Evolutionary conservation across 495 filamentous ascomycete genomes (phyloP), one percentile per base, ranked within the genome.

Genomic region (Trichocladium uniseriatum): DNA sequence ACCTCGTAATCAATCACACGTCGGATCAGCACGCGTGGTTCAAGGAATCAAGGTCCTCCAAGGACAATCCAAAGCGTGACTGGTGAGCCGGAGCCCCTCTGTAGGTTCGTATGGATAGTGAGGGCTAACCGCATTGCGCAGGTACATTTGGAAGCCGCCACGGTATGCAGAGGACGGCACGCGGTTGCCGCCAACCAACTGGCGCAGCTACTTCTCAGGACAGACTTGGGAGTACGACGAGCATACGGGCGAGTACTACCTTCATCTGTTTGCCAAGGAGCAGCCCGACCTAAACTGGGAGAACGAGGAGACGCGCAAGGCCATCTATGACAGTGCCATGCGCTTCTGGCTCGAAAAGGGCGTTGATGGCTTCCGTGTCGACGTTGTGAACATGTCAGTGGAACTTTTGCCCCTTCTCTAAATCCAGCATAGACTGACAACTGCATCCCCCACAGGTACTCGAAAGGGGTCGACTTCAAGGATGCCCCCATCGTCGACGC

Each of bases 261-360:
- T 89, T 2, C 81, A 84, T 54, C 67, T 86, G 9, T 87, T 82
- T 49, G 74, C 78, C 2, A 65, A 68, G 5, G 71, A 80, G 40
- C 81, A 87, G 51, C 83, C 84, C 0, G 84, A 89, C 56, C 73
- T 88, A 6, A 88, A 89, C 67, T 87, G 83, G 82, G 82, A 87
- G 52, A 78, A 79, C 20, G 71, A 71, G 6, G 74, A 69, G 4
- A 74, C 78, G 6, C 71, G 81, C 6, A 62, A 79, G 48, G 82
- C 82, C 1, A 81, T 87, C 19, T 79, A 84, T 45, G 72, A 79
- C 28, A 76, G 78, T 31, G 61, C 66, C 11, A 80, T 87, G 71
- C 68, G 74, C 5, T 89, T 87, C 65, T 87, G 84, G 84, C 73
- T 89, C 0, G 68, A 84, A 49, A 79, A 75, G 38, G 79, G 79